Percentiles rank a stretch among this genome's conserved stretches.
These are phyloP conservation scores for Acephala macrosclerotiorum DNA, from an alignment of 2,329 filamentous ascomycete species.

Conservation along the genomic window DNA sequence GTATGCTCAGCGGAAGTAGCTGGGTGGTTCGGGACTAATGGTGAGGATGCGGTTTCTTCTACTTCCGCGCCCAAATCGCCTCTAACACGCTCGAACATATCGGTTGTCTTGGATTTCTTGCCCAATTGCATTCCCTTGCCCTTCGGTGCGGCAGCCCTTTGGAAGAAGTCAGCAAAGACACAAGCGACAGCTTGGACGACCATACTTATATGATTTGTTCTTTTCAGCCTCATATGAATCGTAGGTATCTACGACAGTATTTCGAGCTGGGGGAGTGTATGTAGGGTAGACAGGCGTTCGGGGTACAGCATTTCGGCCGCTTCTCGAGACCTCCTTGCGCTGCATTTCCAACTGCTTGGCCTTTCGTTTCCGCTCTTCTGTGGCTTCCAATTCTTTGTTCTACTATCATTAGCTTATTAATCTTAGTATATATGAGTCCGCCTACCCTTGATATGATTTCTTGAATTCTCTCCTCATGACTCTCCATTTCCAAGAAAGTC, in stretches of 20 bases:
- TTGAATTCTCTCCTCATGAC: slow-evolving; percentile 97
- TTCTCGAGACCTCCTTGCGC: slow-evolving; percentile 91
- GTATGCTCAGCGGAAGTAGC: slow-evolving; percentile 60
- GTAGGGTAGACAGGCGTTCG: slow-evolving; percentile 86
- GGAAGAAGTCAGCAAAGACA: slow-evolving; percentile 38
- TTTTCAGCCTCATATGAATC: slow-evolving; percentile 97
- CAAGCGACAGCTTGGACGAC: slow-evolving; percentile 12
- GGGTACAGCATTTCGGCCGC: slow-evolving; percentile 69
- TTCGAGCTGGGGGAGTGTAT: slow-evolving; percentile 81
- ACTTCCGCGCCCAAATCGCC: slow-evolving; percentile 88
- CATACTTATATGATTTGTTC: slow-evolving; percentile 88
- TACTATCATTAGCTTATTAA: slow-evolving; percentile 49
- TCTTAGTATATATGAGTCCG: slow-evolving; percentile 14
- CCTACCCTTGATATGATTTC: slow-evolving; percentile 92
- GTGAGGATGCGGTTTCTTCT: slow-evolving; percentile 69
- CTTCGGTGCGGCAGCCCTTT: slow-evolving; percentile 71
- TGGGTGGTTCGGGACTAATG: slow-evolving; percentile 66
- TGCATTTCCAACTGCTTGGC: slow-evolving; percentile 99
- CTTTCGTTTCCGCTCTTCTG: slow-evolving; percentile 97
- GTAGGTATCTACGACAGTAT: slow-evolving; percentile 81
- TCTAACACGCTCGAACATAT: slow-evolving; percentile 96
- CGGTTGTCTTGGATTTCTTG: slow-evolving; percentile 97
- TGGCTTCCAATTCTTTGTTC: slow-evolving; percentile 99
- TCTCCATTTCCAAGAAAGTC: slow-evolving; percentile 99
- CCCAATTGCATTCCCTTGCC: slow-evolving; percentile 99